These are phyloP conservation scores for Kwoniella sp. DNA, from an alignment of 768 basidiomycete genomes.

Conservation along the genomic window DNA sequence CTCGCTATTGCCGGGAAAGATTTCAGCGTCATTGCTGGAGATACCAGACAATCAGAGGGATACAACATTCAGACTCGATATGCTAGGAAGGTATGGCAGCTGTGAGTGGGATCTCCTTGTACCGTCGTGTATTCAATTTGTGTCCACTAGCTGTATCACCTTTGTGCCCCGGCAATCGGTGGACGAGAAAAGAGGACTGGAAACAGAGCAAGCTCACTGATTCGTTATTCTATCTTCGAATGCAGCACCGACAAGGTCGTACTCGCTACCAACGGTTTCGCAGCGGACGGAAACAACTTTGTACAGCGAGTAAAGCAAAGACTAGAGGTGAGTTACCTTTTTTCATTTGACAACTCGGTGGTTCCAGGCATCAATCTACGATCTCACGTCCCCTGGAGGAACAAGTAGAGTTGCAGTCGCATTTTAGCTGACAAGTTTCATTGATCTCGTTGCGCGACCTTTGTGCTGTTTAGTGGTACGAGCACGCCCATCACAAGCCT, in stretches of 20 bases:
- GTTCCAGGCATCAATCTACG: too few species aligned
- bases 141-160: too few species aligned
- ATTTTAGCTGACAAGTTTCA: constrained; percentile 5
- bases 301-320: constrained; percentile 95
- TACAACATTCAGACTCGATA: constrained; percentile 97
- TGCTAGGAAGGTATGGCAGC: constrained; percentile 88
- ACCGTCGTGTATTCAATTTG: too few species aligned
- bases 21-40: constrained; percentile 92
- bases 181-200: not conserved
- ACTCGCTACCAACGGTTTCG: constrained; percentile 93
- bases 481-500: constrained; percentile 92
- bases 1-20: constrained; percentile 85
- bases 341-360: too few species aligned
- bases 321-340: constrained; percentile 85
- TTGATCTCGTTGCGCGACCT: too few species aligned
- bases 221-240: not conserved
- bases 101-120: constrained; percentile 72
- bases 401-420: too few species aligned
- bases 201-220: too few species aligned
- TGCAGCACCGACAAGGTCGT: constrained; percentile 86
- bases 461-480: constrained; percentile 98
- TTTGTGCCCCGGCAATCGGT: too few species aligned
- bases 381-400: too few species aligned
- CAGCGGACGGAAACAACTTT: constrained; percentile 96
- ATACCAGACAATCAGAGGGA: constrained; percentile 96